Conservation (phyloP, 768 basidiomycete species). For the Mycena chlorophos region DNA sequence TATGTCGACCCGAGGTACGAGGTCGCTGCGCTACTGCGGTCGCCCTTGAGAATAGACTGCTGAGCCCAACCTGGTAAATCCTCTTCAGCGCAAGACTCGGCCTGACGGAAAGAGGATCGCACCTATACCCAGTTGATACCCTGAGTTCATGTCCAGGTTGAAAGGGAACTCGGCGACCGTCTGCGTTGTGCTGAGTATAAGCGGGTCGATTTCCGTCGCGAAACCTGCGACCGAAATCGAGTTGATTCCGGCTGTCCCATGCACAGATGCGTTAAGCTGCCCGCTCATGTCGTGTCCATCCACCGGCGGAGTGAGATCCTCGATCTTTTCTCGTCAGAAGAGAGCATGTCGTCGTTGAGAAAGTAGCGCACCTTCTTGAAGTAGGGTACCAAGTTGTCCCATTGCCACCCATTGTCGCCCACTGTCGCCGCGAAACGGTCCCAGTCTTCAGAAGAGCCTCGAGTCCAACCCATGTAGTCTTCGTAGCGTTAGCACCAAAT, state of each 20-base stretch:
- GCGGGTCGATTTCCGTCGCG: slow-evolving; percentile 31
- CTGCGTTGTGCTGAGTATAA: slow-evolving; percentile 37
- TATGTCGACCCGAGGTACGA: slow-evolving; percentile 30
- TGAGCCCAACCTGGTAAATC: slow-evolving; percentile 28
- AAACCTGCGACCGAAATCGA: slow-evolving; percentile 34
- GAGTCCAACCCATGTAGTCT: slow-evolving; percentile 40
- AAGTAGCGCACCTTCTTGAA: slow-evolving; percentile 28
- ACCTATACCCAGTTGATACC: slow-evolving; percentile 35
- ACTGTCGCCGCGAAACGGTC: slow-evolving; percentile 34
- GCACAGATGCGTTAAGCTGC: slow-evolving; percentile 38
- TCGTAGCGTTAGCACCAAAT: no score
- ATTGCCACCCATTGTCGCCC: slow-evolving; percentile 39
- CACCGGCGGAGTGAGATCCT: slow-evolving; percentile 37
- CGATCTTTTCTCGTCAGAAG: slow-evolving; percentile 28
- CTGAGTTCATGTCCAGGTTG: slow-evolving; percentile 36
- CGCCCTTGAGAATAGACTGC: slow-evolving; percentile 26
- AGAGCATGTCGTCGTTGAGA: not conserved
- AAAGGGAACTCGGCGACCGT: slow-evolving; percentile 38
- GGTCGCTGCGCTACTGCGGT: slow-evolving; percentile 34
- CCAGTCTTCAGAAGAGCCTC: slow-evolving; percentile 38
- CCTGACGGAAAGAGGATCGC: not conserved
- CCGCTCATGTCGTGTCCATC: slow-evolving; percentile 35
- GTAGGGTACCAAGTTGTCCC: slow-evolving; percentile 37
- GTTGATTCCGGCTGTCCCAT: slow-evolving; percentile 36
- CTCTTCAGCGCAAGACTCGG: not conserved